Conservation (phyloP, 2,329 filamentous ascomycete species). For the Sphaceloma murrayae region DNA sequence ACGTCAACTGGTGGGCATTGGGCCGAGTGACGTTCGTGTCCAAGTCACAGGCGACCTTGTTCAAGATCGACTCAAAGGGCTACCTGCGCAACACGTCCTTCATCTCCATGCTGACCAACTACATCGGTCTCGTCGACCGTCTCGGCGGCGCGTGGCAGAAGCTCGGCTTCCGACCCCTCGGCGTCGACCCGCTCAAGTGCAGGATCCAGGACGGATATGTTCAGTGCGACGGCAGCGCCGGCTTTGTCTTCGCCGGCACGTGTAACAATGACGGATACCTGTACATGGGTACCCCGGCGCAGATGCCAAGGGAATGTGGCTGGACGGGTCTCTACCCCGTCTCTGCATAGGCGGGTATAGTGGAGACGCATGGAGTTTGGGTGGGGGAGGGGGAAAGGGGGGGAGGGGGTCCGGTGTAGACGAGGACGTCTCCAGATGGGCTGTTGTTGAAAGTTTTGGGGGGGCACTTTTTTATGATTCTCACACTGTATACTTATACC, state of each 20-base stretch:
- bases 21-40: conserved; percentile 2
- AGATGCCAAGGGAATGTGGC: conserved; percentile 2
- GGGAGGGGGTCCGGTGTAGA: too few relatives aligned
- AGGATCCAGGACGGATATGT: conserved; percentile 6
- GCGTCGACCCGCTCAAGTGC: conserved; percentile 7
- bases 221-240: conserved; percentile 1
- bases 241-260: background rate
- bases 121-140: conserved; percentile 11
- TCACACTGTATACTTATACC: background rate
- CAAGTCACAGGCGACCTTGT: conserved; percentile 3
- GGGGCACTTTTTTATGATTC: background rate
- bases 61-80: conserved; percentile 2
- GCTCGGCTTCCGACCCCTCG: conserved; percentile 6
- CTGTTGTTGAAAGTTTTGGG: background rate
- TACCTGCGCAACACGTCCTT: conserved; percentile 8
- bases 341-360: background rate
- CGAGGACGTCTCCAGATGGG: background rate
- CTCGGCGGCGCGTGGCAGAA: conserved; percentile 10
- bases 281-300: background rate
- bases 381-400: background rate
- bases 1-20: conserved; percentile 6
- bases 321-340: conserved; percentile 9
- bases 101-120: conserved; percentile 3
- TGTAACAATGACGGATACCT: conserved; percentile 8
- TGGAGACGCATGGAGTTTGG: background rate